Evolutionary conservation across 2,329 filamentous ascomycete genomes (phyloP), one percentile per base, ranked within the genome.

Genomic region (Lasiodiplodia hormozganensis): DNA sequence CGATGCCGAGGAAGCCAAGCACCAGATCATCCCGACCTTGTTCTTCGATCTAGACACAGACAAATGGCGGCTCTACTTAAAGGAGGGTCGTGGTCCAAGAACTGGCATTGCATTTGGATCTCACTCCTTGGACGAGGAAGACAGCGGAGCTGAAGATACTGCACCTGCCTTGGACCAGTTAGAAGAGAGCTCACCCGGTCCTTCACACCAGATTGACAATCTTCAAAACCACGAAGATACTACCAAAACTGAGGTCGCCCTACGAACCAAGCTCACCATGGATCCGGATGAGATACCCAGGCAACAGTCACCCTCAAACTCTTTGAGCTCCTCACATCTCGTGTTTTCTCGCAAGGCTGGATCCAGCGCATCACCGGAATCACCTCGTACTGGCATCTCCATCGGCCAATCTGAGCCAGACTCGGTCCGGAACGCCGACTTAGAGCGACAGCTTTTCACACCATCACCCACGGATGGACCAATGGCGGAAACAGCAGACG

Each of bases 1-100:
- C 2, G 62, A 65, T n/a, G 31, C 51, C 4, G 62, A 65, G 18
- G 38, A 65, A 12, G 54, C 23, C 5, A 52, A 36, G 21, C 38
- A 16, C 12, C 36, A 23, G n/a, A 56, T 54, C 36, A 54, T 56
- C 31, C 62, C 28, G 12, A 14, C 38, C 28, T 3, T 64, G 47
- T 65, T 56, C 62, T 54, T 65, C 18, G 51, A 65, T 4, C n/a
- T 65, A 11, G 62, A 65, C 23, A 65, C 62, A 2, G 51, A 34
- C 6, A 36, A n/a, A 10, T 43, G 36, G 38, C 49, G 40, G 2
- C 51, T 65, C 10, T 65, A 54, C 25, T 31, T 65, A 16, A 65
- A 65, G 36, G 34, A 65, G 31, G 62, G 62, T 23, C 23, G 18
- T 10, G 51, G 51, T 14, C 34, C 62, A 25, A n/a, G 25, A 16